Evolutionary conservation across 1,139 yeast species (phyloP).

Genomic region (Saccharomyces pastorianus): DNA sequence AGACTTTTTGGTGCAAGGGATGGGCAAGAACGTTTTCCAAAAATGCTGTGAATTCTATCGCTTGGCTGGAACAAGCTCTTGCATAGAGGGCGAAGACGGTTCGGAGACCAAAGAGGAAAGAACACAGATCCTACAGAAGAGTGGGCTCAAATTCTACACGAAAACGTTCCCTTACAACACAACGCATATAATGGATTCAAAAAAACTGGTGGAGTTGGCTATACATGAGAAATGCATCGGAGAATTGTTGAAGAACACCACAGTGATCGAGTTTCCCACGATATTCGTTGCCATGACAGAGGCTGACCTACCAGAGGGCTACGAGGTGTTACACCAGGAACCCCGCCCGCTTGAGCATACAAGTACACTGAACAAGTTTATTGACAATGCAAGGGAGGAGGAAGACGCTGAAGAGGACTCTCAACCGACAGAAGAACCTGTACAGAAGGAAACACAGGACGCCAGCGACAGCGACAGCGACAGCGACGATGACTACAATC

Average conservation of each 20-base stretch:
- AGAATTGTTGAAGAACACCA: slow-evolving; percentile 44
- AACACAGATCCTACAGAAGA: slow-evolving; percentile 10
- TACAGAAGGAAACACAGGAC: slow-evolving; percentile 3
- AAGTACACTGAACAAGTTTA: slow-evolving; percentile 5
- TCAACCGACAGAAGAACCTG: slow-evolving; percentile 4
- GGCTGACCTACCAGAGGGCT: slow-evolving; percentile 14
- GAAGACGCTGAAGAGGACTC: slow-evolving; percentile 13
- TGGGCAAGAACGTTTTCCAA: slow-evolving; percentile 25
- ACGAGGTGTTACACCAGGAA: slow-evolving; percentile 11
- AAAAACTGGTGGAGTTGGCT: slow-evolving; percentile 19
- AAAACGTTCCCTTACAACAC: slow-evolving; percentile 26
- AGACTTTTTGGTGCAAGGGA: slow-evolving; percentile 19
- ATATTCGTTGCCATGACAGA: slow-evolving; percentile 38
- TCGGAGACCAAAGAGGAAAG: slow-evolving; percentile 17
- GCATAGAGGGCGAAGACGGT: slow-evolving; percentile 4
- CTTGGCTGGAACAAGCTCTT: slow-evolving; percentile 3
- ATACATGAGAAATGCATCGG: slow-evolving; percentile 27
- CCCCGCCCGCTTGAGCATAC: slow-evolving; percentile 1
- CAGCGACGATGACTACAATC: slow-evolving; percentile 18
- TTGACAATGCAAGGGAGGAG: slow-evolving; percentile 9
- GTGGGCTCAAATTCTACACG: slow-evolving; percentile 21
- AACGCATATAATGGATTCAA: slow-evolving; percentile 21
- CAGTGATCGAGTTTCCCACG: slow-evolving; percentile 75
- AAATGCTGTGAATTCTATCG: slow-evolving; percentile 20
- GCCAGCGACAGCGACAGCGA: slow-evolving; percentile 10